These are phyloP conservation scores for Erythrophleum fordii DNA, from an alignment of 306 rosid species.

Conservation along the genomic window DNA sequence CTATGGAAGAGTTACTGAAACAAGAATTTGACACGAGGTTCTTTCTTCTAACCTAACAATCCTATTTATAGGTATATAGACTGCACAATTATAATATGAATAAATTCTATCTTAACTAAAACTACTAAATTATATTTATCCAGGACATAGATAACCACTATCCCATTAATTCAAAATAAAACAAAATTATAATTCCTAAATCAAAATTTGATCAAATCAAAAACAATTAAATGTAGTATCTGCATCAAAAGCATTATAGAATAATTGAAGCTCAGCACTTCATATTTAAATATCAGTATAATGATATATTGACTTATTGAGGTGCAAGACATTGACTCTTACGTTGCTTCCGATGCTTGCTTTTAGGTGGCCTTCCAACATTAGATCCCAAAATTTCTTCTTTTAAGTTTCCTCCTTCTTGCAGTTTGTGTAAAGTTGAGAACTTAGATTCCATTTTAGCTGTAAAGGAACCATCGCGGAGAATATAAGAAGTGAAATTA, in stretches of 20 bases:
- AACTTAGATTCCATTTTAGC: constrained; percentile 57
- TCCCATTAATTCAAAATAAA: not conserved
- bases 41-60: not conserved
- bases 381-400: constrained; percentile 33
- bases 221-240: not conserved
- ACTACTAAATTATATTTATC: not conserved
- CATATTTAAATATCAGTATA: constrained; percentile 18
- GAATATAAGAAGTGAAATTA: constrained; percentile 29
- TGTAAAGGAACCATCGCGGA: constrained; percentile 35
- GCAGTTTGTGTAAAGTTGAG: constrained; percentile 21
- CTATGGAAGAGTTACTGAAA: not conserved
- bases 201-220: not conserved
- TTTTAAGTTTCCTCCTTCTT: constrained; percentile 37
- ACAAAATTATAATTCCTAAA: not conserved
- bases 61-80: not conserved
- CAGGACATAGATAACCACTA: not conserved
- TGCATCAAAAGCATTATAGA: not conserved
- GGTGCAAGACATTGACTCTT: constrained; percentile 42
- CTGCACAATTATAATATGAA: not conserved
- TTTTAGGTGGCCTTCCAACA: constrained; percentile 48
- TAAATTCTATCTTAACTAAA: not conserved
- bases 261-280: not conserved
- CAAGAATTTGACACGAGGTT: not conserved
- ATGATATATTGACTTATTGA: constrained; percentile 19
- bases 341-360: constrained; percentile 72